Conservation (phyloP, 441 rosid genomes). For the Euphorbia celastroides region DNA sequence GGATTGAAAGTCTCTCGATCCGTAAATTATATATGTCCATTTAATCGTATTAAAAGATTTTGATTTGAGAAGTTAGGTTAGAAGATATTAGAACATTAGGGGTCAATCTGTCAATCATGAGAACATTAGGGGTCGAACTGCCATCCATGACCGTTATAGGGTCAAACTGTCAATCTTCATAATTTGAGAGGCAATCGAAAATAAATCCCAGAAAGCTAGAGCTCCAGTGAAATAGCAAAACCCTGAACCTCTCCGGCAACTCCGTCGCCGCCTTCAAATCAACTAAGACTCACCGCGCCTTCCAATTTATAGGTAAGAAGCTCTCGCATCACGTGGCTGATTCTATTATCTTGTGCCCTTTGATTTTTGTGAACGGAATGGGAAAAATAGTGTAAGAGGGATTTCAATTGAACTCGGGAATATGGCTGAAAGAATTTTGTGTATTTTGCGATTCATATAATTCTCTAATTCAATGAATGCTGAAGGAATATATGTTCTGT, state of each 20-base stretch:
- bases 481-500: neutral
- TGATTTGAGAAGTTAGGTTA: neutral
- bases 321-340: neutral
- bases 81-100: neutral
- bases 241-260: conserved; percentile 5
- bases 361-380: neutral
- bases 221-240: neutral
- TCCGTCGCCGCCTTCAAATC: neutral
- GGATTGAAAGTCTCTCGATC: too few relatives aligned
- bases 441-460: neutral
- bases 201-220: neutral
- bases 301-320: neutral
- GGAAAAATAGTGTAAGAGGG: too few relatives aligned
- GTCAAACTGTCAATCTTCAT: neutral
- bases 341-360: neutral
- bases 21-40: too few relatives aligned
- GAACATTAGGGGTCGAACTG: neutral
- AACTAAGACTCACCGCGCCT: neutral
- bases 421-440: neutral
- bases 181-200: neutral
- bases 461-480: neutral
- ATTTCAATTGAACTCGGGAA: neutral
- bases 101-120: neutral
- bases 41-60: too few relatives aligned
- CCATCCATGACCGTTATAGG: too few relatives aligned